These are phyloP conservation scores for Flagelloscypha sp. DNA, from an alignment of 768 basidiomycete genomes.

Conservation along the genomic window DNA sequence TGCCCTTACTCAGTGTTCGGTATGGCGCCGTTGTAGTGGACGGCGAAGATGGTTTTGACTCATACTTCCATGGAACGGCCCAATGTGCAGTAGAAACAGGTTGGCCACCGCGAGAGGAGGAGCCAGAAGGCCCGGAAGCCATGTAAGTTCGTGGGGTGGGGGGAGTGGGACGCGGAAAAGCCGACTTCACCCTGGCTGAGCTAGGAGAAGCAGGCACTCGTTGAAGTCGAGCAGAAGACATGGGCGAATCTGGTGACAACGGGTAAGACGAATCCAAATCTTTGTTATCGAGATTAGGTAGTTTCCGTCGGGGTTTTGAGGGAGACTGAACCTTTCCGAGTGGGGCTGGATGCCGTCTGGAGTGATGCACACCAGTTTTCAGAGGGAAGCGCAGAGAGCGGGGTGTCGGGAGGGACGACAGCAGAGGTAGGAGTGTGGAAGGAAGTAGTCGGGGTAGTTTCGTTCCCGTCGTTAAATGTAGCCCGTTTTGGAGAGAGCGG, in stretches of 20 bases:
- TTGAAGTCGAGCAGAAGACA: slow-evolving; percentile 22
- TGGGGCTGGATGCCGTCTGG: slow-evolving; percentile 24
- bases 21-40: slow-evolving; percentile 21
- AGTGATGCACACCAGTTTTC: slow-evolving; percentile 8
- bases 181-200: too few relatives aligned
- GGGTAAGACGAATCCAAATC: too few relatives aligned
- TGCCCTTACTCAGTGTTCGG: slow-evolving; percentile 28
- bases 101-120: slow-evolving; percentile 29
- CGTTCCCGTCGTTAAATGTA: slow-evolving; percentile 33
- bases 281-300: too few relatives aligned
- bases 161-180: slow-evolving; percentile 31
- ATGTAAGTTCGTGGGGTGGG: too few relatives aligned
- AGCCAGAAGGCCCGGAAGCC: slow-evolving; percentile 22
- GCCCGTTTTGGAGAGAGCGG: slow-evolving; percentile 38
- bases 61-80: slow-evolving; percentile 45
- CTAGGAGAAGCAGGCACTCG: slow-evolving; percentile 29
- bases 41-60: slow-evolving; percentile 28
- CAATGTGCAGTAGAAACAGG: slow-evolving; percentile 39
- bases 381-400: slow-evolving; percentile 15
- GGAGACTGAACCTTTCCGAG: too few relatives aligned
- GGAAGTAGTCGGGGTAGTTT: slow-evolving; percentile 22
- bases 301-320: too few relatives aligned
- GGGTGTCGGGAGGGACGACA: slow-evolving; percentile 12
- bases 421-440: slow-evolving; percentile 11
- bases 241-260: slow-evolving; percentile 22